These are phyloP conservation scores for Dioszegia aurantiaca DNA, from an alignment of 768 basidiomycete species.

Conservation along the genomic window DNA sequence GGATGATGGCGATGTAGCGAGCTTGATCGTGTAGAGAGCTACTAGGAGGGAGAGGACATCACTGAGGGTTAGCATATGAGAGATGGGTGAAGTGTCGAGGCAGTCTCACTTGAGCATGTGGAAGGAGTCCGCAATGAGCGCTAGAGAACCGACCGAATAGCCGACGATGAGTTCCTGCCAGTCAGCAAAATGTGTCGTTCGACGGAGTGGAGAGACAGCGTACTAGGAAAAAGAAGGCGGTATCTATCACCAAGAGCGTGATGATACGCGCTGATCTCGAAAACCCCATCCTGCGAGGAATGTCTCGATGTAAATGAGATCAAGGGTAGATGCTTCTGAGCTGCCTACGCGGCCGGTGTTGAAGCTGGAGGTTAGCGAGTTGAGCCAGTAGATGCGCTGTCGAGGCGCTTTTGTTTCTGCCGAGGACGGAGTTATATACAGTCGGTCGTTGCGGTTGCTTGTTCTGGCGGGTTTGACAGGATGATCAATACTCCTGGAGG, in stretches of 20 bases:
- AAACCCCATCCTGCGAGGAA: conserved; percentile 30
- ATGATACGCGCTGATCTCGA: conserved; percentile 48
- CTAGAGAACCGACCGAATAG: conserved; percentile 92
- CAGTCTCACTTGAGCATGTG: conserved; percentile 91
- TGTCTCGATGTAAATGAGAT: not conserved
- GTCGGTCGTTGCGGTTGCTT: too few species aligned
- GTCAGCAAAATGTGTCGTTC: too few species aligned
- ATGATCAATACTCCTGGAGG: too few species aligned
- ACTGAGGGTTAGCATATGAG: conserved; percentile 56
- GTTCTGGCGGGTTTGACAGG: too few species aligned
- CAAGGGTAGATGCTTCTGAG: too few species aligned
- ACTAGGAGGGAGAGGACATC: conserved; percentile 95
- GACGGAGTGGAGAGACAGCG: conserved; percentile 46
- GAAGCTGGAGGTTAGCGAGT: too few species aligned
- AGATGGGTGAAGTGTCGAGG: not conserved
- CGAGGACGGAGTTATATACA: too few species aligned
- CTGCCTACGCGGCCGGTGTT: too few species aligned
- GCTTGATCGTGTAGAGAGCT: conserved; percentile 88
- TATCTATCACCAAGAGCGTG: conserved; percentile 76
- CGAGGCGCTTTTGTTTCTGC: too few species aligned
- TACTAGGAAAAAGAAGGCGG: conserved; percentile 61
- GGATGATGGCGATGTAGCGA: conserved; percentile 54
- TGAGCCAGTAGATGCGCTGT: too few species aligned
- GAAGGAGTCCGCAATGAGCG: conserved; percentile 93
- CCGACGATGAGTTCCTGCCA: conserved; percentile 57